phyloP scores from a whole-genome alignment of 2,329 filamentous ascomycete genomes.

The Huntiella decipiens region DNA sequence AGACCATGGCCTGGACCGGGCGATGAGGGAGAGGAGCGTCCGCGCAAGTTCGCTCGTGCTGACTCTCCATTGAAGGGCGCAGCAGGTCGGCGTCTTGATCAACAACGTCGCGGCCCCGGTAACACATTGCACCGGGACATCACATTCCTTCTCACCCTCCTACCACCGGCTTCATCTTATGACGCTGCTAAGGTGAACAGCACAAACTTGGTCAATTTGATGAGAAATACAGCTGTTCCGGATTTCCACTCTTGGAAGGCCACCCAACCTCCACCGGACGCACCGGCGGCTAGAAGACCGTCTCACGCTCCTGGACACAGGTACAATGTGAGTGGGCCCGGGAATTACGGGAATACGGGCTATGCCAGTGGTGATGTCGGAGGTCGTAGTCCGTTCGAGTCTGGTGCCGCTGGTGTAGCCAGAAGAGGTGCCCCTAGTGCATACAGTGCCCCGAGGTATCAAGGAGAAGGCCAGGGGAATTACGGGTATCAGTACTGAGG shows the following conservation, averaged over 20 bases:
- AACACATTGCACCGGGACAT: constrained; percentile 55
- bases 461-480: not conserved
- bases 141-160: constrained; percentile 47
- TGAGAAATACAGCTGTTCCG: constrained; percentile 48
- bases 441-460: no score
- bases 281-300: constrained; percentile 8
- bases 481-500: constrained; percentile 8
- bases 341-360: constrained; percentile 20
- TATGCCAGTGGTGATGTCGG: constrained; percentile 22
- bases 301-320: constrained; percentile 22
- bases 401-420: not conserved
- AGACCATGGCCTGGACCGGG: constrained; percentile 31
- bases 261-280: constrained; percentile 14
- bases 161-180: constrained; percentile 37
- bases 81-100: constrained; percentile 66
- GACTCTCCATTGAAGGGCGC: constrained; percentile 85
- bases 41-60: constrained; percentile 73
- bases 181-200: constrained; percentile 25
- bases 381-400: constrained; percentile 7
- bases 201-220: constrained; percentile 50
- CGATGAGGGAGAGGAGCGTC: constrained; percentile 58
- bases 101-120: constrained; percentile 45
- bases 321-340: constrained; percentile 22
- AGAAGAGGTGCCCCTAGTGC: no score
- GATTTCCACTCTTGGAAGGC: constrained; percentile 37